Percentiles rank a stretch among this genome's conserved stretches.
phyloP scores from a whole-genome alignment of 208 protist species.

The Trypanosoma cruzi region DNA sequence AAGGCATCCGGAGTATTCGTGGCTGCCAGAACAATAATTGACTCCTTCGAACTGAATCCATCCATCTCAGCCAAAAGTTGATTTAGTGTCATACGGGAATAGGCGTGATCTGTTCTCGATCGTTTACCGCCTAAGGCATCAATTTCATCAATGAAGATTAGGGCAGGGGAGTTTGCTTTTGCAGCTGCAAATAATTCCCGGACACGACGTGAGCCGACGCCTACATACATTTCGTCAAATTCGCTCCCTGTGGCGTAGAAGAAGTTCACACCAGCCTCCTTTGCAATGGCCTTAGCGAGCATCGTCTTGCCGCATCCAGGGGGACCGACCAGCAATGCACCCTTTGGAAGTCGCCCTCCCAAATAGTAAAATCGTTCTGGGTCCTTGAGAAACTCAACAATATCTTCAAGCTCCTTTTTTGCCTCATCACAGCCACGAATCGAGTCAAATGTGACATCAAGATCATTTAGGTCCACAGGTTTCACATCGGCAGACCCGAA shows the following conservation, averaged over 20 bases:
- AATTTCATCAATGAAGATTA: slow-evolving; percentile 99
- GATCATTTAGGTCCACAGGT: slow-evolving; percentile 75
- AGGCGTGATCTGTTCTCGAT: slow-evolving; percentile 57
- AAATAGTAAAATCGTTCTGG: slow-evolving; percentile 94
- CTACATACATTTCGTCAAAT: slow-evolving; percentile 99
- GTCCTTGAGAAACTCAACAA: slow-evolving; percentile 95
- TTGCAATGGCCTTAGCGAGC: slow-evolving; percentile 93
- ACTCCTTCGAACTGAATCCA: slow-evolving; percentile 93
- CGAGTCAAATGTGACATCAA: slow-evolving; percentile 86
- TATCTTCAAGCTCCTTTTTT: slow-evolving; percentile 92
- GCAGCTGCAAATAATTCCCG: slow-evolving; percentile 95
- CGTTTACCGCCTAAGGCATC: slow-evolving; percentile 95
- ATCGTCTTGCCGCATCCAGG: slow-evolving; percentile 98
- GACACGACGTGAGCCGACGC: slow-evolving; percentile 95
- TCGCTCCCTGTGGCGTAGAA: slow-evolving; percentile 95
- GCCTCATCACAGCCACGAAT: slow-evolving; percentile 92
- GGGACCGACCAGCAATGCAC: slow-evolving; percentile 96
- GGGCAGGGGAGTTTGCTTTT: slow-evolving; percentile 92
- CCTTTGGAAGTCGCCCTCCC: slow-evolving; percentile 96
- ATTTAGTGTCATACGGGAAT: slow-evolving; percentile 95
- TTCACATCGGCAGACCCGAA: slow-evolving; percentile 62
- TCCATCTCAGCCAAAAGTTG: slow-evolving; percentile 98
- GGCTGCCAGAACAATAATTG: slow-evolving; percentile 97
- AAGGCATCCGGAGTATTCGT: slow-evolving; percentile 98
- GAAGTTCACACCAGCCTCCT: slow-evolving; percentile 95